Base-by-base conservation (phyloP, 768 basidiomycete species). In the Boletus vinaceobasis region DNA sequence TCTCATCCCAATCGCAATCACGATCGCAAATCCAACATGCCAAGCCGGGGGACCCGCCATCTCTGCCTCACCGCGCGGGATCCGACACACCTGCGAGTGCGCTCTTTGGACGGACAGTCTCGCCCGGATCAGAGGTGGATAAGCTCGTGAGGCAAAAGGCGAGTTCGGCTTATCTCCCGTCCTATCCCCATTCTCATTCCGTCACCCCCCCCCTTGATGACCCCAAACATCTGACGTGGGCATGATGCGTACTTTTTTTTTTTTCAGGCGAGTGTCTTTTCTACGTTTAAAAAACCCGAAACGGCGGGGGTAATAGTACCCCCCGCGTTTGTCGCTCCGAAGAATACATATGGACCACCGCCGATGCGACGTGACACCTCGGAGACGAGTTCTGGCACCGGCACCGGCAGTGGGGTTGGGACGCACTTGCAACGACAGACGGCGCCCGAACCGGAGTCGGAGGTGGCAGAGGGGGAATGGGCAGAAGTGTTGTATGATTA, bases 401-500 rank as follows among this genome's bases (percentile, higher is more conserved):
- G 5, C 35, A 19, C n/a, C 17, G 19, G n/a, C 35, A 15, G 47
- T n/a, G 19, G 21, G 40, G 8, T 48, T 11, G 21, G 26, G 14
- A 14, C 14, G 13, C 48, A 6, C 13, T 7, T 8, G 11, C 35
- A 48, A 14, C 35, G 35, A 23, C 46, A 17, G 35, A 4, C 26
- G 23, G n/a, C 11, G 35, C 39, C 40, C 10, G 74, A 74, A 58
- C 65, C 29, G 7, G 43, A 32, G 27, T 14, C 66, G 3, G 74
- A 75, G 43, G 75, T 71, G 47, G 62, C 62, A 9, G 62, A 71
- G 35, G 88, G 87, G 5, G 86, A 88, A 57, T 92, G 90, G 90
- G 88, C 82, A 15, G 84, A 90, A 61, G 90, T 76, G 5, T 60
- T 89, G 68, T 92, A 91, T 63, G 88, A 88, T 56, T 92, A 88